A percentile compares a stretch with the other conserved stretches of the same genome.
phyloP scores from a whole-genome alignment of 208 protist species.

The Acanthamoeba culbertsoni region DNA sequence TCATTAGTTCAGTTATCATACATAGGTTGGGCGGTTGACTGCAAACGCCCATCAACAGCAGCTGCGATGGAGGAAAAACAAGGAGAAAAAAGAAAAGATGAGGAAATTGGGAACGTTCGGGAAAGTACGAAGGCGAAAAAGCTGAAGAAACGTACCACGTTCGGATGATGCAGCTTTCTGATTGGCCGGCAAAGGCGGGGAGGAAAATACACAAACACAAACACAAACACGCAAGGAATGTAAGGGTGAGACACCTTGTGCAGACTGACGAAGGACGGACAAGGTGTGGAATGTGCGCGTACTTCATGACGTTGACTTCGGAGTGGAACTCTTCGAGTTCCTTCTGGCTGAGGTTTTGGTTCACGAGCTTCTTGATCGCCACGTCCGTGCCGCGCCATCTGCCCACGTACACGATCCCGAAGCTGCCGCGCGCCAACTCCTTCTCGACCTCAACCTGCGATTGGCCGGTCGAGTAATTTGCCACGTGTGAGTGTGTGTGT shows the following conservation, averaged over 20 bases:
- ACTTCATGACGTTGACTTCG: slow-evolving; percentile 63
- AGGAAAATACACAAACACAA: too few species aligned
- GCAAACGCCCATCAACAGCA: slow-evolving; percentile 58
- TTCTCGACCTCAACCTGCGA: slow-evolving; percentile 32
- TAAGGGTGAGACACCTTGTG: too few species aligned
- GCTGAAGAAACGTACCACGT: slow-evolving; percentile 12
- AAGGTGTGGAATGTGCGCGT: not conserved
- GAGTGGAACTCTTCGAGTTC: slow-evolving; percentile 58
- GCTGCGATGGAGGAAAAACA: not conserved
- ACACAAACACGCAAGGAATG: too few species aligned
- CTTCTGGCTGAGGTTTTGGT: slow-evolving; percentile 52
- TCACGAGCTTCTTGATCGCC: slow-evolving; percentile 55
- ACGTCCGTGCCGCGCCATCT: slow-evolving; percentile 47
- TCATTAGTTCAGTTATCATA: slow-evolving; percentile 61
- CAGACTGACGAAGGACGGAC: too few species aligned
- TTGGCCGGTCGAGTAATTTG: too few species aligned
- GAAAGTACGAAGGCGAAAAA: not conserved
- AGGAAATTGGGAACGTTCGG: not conserved
- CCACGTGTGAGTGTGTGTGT: too few species aligned
- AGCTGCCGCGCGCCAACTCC: slow-evolving; percentile 41
- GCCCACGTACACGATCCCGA: slow-evolving; percentile 34
- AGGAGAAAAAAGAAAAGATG: not conserved
- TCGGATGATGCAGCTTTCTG: slow-evolving; percentile 57
- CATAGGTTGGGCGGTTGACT: slow-evolving; percentile 50
- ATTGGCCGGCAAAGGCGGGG: not conserved